Evolutionary conservation across 2,329 filamentous ascomycete genomes (phyloP), one percentile per base, ranked within the genome.

Genomic region (Parasarocladium wereldwijsianum): DNA sequence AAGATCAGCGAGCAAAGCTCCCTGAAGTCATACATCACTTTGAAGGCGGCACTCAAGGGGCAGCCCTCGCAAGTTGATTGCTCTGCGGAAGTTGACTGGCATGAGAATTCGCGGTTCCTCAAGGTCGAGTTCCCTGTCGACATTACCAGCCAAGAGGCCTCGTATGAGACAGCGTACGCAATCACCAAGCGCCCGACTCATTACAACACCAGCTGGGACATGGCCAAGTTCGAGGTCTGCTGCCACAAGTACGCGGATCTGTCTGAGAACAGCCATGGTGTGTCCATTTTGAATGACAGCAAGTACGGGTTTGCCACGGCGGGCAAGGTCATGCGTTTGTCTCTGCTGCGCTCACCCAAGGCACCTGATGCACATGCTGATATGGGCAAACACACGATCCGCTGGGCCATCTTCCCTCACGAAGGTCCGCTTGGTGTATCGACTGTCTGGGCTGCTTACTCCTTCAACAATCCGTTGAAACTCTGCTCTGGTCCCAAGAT

Each of bases 91-190:
- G 82, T 96, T n/a, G 83, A 94, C 48, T 98, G 90, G 90, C 80
- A 78, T 41, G 90, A 98, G 54, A 84, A 74, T 9, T 94, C 90
- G 78, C 93, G 90, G 49, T 96, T 96, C 64, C 69, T 98, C 47
- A 98, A 98, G 63, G 87, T 96, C 29, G 90, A 98, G 51, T 98
- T 98, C 57, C 87, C 90, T 0, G 86, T 94, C 38, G 78, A 92
- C 44, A 67, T 96, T 38, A 71, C 75, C 41, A 94, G 87, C 54
- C 93, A 79, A 0, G 85, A 94, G 54, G 90, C 90, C 18, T 82
- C 76, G 9, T 98, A 98, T 51, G 90, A 98, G 54, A 93, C 84
- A 6, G 86, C 93, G 45, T 96, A 83, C 46, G 87, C 87, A 42
- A 73, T 94, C 41, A 76, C 90, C 38, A 74, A 74, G 41, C 72